Evolutionary conservation across 1,284 basidiomycete genomes (phyloP).

Genomic region (Sporisorium reilianum): DNA sequence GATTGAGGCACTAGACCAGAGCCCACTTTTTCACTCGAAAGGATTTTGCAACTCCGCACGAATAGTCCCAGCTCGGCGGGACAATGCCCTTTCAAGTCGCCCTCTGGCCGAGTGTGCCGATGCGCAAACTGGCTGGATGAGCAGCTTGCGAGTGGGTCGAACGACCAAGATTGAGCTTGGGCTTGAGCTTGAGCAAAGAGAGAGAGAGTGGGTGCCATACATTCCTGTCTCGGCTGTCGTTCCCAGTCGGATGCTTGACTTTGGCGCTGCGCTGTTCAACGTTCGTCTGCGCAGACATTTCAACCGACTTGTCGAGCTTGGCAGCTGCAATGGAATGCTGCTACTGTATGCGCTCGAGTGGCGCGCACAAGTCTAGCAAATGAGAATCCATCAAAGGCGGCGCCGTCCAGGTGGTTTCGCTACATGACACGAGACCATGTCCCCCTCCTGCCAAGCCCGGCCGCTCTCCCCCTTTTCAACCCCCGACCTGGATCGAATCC

Average conservation of each 20-base stretch:
- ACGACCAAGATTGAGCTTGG: no score
- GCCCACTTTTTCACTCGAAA: not conserved
- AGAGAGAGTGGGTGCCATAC: not conserved
- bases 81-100: not conserved
- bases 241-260: not conserved
- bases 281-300: not conserved
- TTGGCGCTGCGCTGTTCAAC: not conserved
- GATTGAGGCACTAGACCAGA: conserved; percentile 3
- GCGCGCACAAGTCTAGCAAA: not conserved
- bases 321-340: not conserved
- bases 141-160: no score
- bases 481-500: not conserved
- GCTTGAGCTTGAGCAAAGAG: not conserved
- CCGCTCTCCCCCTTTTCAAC: conserved; percentile 5
- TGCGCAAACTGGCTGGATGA: no score
- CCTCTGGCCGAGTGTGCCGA: not conserved
- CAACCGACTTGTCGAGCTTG: not conserved
- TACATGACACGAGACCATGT: conserved; percentile 8
- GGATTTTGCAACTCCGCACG: not conserved
- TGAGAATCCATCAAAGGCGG: not conserved
- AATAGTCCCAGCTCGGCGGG: conserved; percentile 9
- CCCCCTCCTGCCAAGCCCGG: conserved; percentile 8
- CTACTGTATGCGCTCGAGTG: not conserved
- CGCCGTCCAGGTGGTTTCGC: not conserved
- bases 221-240: conserved; percentile 1